Conservation (phyloP, 352 stramenopile genomes). For the Ophiocytium majus region DNA sequence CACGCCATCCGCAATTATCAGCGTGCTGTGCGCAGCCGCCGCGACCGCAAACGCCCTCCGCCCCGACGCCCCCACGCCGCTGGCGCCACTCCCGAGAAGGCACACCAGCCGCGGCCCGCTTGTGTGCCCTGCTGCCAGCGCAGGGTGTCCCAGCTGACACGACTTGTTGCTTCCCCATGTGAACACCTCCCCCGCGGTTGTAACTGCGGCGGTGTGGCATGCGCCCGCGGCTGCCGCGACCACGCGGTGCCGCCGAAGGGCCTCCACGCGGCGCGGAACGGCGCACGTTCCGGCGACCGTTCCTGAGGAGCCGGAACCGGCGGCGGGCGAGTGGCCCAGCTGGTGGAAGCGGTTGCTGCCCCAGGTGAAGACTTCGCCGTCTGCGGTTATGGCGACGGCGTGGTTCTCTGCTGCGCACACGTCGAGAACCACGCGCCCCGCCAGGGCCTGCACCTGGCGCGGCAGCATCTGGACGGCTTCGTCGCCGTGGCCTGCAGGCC, state of each 20-base stretch:
- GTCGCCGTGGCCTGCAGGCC: slow-evolving; percentile 48
- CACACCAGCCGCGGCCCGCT: neutral
- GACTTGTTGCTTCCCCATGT: slow-evolving; percentile 56
- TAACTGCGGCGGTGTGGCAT: slow-evolving; percentile 52
- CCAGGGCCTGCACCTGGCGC: slow-evolving; percentile 37
- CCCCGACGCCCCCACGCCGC: neutral
- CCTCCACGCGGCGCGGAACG: slow-evolving; percentile 46
- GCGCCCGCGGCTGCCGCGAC: slow-evolving; percentile 39
- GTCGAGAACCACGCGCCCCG: slow-evolving; percentile 28
- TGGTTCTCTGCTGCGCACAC: slow-evolving; percentile 53
- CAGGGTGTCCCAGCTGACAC: slow-evolving; percentile 43
- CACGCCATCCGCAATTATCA: slow-evolving; percentile 46
- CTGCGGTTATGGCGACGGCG: slow-evolving; percentile 43
- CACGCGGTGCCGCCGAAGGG: slow-evolving; percentile 37
- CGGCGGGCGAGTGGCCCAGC: slow-evolving; percentile 32
- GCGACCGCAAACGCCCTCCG: slow-evolving; percentile 38
- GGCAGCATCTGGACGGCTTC: slow-evolving; percentile 55
- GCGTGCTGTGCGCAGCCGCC: slow-evolving; percentile 46
- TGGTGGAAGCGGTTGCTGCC: slow-evolving; percentile 38
- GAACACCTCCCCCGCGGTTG: slow-evolving; percentile 41
- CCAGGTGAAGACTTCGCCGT: slow-evolving; percentile 54
- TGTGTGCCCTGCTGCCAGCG: neutral
- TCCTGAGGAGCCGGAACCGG: slow-evolving; percentile 12
- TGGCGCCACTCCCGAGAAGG: neutral
- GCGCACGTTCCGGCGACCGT: neutral